phyloP scores from a whole-genome alignment of 2,329 filamentous ascomycete genomes.

The Coniochaeta sp. region DNA sequence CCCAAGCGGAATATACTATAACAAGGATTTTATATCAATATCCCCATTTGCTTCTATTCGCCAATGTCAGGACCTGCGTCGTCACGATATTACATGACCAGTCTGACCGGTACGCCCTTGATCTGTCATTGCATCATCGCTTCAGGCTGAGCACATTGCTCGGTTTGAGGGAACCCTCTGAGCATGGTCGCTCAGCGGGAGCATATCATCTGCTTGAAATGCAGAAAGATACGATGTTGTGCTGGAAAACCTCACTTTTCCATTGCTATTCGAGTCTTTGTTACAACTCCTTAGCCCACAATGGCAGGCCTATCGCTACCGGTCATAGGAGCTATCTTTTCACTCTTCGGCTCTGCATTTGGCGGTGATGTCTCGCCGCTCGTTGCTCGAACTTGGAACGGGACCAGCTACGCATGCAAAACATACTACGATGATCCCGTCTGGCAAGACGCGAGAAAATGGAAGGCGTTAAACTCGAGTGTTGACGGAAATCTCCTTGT shows the following conservation, averaged over 20 bases:
- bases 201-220: neutral
- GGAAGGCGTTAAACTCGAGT: slow-evolving; percentile 22
- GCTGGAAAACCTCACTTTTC: neutral
- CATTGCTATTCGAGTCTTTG: neutral
- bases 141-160: neutral
- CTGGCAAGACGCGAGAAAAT: slow-evolving; percentile 15
- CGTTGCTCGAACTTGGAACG: slow-evolving; percentile 8
- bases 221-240: neutral
- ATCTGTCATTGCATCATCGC: neutral
- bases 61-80: neutral
- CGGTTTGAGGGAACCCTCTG: no score
- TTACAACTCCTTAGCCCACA: neutral
- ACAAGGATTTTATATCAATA: neutral
- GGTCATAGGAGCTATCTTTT: neutral
- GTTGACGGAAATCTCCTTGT: slow-evolving; percentile 26
- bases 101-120: neutral
- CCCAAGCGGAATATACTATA: neutral
- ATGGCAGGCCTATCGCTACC: neutral
- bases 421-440: slow-evolving; percentile 16
- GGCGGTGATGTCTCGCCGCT: neutral
- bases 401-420: slow-evolving; percentile 17
- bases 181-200: no score
- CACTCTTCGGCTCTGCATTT: neutral
- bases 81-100: neutral
- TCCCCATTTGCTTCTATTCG: neutral